Base-by-base conservation (phyloP, 768 basidiomycete species). In the Tephrocybe sp. region DNA sequence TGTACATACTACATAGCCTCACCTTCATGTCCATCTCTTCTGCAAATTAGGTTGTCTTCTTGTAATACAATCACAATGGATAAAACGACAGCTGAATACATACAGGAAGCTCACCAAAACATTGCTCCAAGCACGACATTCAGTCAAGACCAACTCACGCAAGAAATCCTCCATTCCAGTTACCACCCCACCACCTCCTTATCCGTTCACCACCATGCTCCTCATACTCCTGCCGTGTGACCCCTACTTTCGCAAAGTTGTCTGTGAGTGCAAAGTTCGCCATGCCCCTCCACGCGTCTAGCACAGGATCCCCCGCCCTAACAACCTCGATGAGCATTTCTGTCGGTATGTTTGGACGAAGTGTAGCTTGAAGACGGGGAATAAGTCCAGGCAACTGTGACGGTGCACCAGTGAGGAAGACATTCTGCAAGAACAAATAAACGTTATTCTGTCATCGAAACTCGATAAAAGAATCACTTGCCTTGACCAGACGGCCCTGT, bases 251-350 rank as follows among this genome's bases (percentile, higher is more conserved):
- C 39, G 58, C 42, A 59, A 88, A 85, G 51, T 76, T 80, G 0
- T 72, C 69, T n/a, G 79, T 80, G 55, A 65, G 66, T 34, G 83
- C 80, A 60, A 87, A 87, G 44, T 76, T 76, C 12, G 90, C 89
- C 92, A 99, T 95, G 6, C 97, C 97, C 36, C 79, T 76, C 95
- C 95, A 99, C 13, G 94, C 87, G 60, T 96, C 92, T 53, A 84
- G 57, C 11, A 69, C 55, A 1, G 89, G 82, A 63, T 97, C 84
- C 2, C 61, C 68, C 1, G 94, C 89, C 1, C 75, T 70, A 31
- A 71, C 66, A 38, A 94, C 79, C 39, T 75, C 65, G 17, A 99
- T 76, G 5, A 79, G 74, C 70, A 89, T 87, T 50, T 87, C 87
- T 12, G 92, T 89, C 0, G 92, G 90, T 8, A 98, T 74, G 45